Base-by-base conservation (phyloP, 371 early-diverging fungal species). In the Mucor lusitanicus region DNA sequence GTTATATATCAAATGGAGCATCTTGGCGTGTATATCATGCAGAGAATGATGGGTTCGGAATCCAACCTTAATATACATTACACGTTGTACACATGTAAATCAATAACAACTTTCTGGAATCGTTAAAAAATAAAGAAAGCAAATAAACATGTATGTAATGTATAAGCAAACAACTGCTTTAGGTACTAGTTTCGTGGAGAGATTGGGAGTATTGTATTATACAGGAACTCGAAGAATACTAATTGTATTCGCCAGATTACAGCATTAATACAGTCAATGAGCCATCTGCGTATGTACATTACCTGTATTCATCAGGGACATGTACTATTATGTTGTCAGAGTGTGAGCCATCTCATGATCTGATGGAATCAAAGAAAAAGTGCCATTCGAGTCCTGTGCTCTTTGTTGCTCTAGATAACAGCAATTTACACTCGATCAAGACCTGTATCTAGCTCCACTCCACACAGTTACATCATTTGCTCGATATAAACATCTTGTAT, bases 101-200 rank as follows among this genome's bases (percentile, higher is more conserved):
- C 53, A 27, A 53, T 53, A 53, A 27, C 23, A 53, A 27, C 53
- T 53, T 53, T 53, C 53, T 53, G 53, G 53, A 27, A 53, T 53
- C 53, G 53, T 53, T 25, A 53, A 27, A 11, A 53, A 46, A 33
- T 33, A 21, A 46, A 4, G 25, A 53, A 15, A 15, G 23, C 15
- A 53, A 53, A 53, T 27, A 53, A 53, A 27, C 11, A 53, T 8
- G 15, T 53, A 27, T 53, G 53, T 27, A 11, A 27, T 53, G 53
- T 9, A 27, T 27, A 53, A 27, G 40, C 40, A 40, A 40, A 15
- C 11, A 50, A 12, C 53, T 21, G 27, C 25, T 53, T 23, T 23
- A 53, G 27, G 53, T 12, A 53, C 53, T 27, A 53, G 53, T 3
- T 25, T 27, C 13, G 53, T 46, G 46, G 46, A 46, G 46, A 46